Conservation (phyloP, 768 basidiomycete genomes). For the Saitozyma sp. region DNA sequence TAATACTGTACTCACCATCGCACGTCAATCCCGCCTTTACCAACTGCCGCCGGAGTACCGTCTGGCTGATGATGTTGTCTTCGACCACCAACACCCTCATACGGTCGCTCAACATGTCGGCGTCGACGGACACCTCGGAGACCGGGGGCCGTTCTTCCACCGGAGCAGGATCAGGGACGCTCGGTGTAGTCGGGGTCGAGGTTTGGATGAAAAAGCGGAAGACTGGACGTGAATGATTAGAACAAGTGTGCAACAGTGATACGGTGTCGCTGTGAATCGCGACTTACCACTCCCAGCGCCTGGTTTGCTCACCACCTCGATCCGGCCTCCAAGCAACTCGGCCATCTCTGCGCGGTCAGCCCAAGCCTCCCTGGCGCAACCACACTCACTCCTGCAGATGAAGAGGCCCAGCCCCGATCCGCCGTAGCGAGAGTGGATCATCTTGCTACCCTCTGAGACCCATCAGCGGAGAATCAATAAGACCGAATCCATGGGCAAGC, state of each 20-base stretch:
- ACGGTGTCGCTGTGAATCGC: background rate
- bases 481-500: no score
- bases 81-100: slow-evolving; percentile 30
- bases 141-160: background rate
- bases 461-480: background rate
- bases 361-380: slow-evolving; percentile 23
- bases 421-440: slow-evolving; percentile 42
- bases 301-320: slow-evolving; percentile 40
- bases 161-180: background rate
- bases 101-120: background rate
- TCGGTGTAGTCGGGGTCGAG: slow-evolving; percentile 1
- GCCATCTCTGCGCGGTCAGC: slow-evolving; percentile 23
- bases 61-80: slow-evolving; percentile 49
- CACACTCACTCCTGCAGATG: slow-evolving; percentile 47
- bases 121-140: slow-evolving; percentile 1
- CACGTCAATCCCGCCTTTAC: slow-evolving; percentile 39
- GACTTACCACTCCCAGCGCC: slow-evolving; percentile 38
- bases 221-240: slow-evolving; percentile 6
- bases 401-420: slow-evolving; percentile 53
- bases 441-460: slow-evolving; percentile 17
- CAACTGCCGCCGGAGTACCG: slow-evolving; percentile 39
- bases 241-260: slow-evolving; percentile 1
- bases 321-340: slow-evolving; percentile 45
- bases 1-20: slow-evolving; percentile 24
- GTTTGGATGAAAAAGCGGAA: slow-evolving; percentile 43